Conservation (phyloP, 2,329 filamentous ascomycete genomes). For the Parasarocladium wereldwijsianum region DNA sequence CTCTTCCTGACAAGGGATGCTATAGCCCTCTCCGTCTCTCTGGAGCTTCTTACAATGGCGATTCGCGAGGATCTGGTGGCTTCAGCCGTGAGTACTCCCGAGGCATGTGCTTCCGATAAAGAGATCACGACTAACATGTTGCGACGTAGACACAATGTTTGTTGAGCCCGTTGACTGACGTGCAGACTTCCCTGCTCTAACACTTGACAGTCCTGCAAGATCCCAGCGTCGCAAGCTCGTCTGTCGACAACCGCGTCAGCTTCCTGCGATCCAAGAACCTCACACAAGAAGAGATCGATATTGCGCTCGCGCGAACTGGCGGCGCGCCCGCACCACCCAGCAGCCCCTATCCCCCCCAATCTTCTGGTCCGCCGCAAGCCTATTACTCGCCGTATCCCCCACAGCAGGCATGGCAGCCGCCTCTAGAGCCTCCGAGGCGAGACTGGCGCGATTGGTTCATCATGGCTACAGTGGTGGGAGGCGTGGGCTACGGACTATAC, state of each 20-base stretch:
- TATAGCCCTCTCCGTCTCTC: too few species aligned
- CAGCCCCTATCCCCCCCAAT: slow-evolving; percentile 27
- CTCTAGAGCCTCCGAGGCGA: slow-evolving; percentile 52
- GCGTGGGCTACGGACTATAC: slow-evolving; percentile 80
- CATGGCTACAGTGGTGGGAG: slow-evolving; percentile 90
- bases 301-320: slow-evolving; percentile 62
- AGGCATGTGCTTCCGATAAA: too few species aligned
- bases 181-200: slow-evolving; percentile 7
- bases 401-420: slow-evolving; percentile 42
- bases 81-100: slow-evolving; percentile 49
- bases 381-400: slow-evolving; percentile 31
- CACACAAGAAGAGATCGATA: slow-evolving; percentile 87
- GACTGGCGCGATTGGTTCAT: slow-evolving; percentile 99
- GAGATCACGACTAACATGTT: slow-evolving; percentile 5
- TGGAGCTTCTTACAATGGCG: slow-evolving; percentile 49
- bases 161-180: slow-evolving; percentile 9
- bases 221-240: slow-evolving; percentile 74
- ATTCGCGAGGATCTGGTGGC: slow-evolving; percentile 87
- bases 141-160: slow-evolving; percentile 26
- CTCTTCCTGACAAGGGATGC: too few species aligned
- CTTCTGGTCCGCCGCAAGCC: slow-evolving; percentile 25
- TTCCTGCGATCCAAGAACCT: slow-evolving; percentile 96
- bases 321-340: slow-evolving; percentile 33
- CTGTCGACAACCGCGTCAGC: slow-evolving; percentile 82
- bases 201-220: slow-evolving; percentile 66